phyloP scores from a whole-genome alignment of 2,329 filamentous ascomycete genomes.

The Rutstroemia sp. region DNA sequence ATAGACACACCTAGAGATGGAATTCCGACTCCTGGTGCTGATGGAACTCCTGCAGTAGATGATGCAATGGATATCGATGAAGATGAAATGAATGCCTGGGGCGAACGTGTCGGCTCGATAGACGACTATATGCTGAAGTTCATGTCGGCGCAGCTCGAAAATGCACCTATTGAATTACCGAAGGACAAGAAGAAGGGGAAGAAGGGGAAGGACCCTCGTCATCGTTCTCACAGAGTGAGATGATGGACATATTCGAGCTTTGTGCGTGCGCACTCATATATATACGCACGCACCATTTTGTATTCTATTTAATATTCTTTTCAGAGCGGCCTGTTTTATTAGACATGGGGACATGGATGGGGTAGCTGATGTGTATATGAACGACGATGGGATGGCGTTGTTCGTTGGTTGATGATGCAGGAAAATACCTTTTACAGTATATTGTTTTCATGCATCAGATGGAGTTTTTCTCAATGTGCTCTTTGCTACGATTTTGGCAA shows the following conservation, averaged over 20 bases:
- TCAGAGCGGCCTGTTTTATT: slow-evolving; percentile 10
- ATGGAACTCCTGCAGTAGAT: slow-evolving; percentile 17
- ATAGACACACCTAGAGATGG: slow-evolving; percentile 25
- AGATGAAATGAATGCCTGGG: slow-evolving; percentile 48
- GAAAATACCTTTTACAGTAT: background rate
- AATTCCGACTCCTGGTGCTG: slow-evolving; percentile 36
- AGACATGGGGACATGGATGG: slow-evolving; percentile 7
- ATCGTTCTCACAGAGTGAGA: slow-evolving; percentile 26
- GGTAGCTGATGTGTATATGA: slow-evolving; percentile 17
- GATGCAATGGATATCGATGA: slow-evolving; percentile 26
- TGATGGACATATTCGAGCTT: slow-evolving; percentile 14
- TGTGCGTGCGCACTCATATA: background rate
- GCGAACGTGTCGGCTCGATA: slow-evolving; percentile 50
- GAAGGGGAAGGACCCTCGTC: slow-evolving; percentile 30
- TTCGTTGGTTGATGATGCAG: background rate
- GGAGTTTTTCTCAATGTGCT: background rate
- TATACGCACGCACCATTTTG: background rate
- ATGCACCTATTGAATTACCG: slow-evolving; percentile 53
- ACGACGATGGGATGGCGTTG: background rate
- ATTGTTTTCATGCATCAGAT: background rate
- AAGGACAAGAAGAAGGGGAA: slow-evolving; percentile 58
- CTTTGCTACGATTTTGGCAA: background rate
- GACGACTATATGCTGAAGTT: slow-evolving; percentile 69
- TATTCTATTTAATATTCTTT: slow-evolving; percentile 6
- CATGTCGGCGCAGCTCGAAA: slow-evolving; percentile 56